A percentile compares a stretch with the other conserved stretches of the same genome.
These are phyloP conservation scores for Manihot esculenta DNA, from an alignment of 441 rosid genomes.

Conservation along the genomic window DNA sequence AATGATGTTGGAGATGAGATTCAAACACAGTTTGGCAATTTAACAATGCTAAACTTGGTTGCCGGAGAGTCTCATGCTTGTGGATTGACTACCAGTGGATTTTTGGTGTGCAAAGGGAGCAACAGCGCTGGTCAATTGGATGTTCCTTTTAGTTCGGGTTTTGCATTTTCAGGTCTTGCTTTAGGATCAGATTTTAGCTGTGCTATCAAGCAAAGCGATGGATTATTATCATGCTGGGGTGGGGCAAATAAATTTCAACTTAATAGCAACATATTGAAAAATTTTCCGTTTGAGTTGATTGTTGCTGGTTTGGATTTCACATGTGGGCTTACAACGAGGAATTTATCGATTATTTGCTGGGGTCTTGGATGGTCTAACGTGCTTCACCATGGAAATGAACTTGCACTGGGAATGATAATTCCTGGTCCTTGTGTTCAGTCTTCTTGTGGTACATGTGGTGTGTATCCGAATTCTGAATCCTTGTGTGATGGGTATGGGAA, in stretches of 20 bases:
- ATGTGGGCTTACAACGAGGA: conserved; percentile 50
- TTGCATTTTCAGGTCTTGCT: conserved; percentile 44
- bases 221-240: conserved; percentile 72
- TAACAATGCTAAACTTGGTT: conserved; percentile 49
- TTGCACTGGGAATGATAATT: conserved; percentile 39
- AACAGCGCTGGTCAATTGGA: conserved; percentile 49
- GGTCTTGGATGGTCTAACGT: conserved; percentile 47
- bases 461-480: conserved; percentile 44
- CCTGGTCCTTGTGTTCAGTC: conserved; percentile 59
- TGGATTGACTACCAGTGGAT: conserved; percentile 51
- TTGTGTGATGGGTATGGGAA: conserved; percentile 50
- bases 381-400: conserved; percentile 7
- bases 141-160: conserved; percentile 40
- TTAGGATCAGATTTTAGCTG: conserved; percentile 58
- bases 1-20: conserved; percentile 30
- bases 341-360: conserved; percentile 53
- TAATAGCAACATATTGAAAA: conserved; percentile 7
- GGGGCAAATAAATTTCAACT: conserved; percentile 26
- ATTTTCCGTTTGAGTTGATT: conserved; percentile 45
- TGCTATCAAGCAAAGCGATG: conserved; percentile 41
- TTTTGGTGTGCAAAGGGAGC: conserved; percentile 52
- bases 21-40: conserved; percentile 42
- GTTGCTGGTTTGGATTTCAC: conserved; percentile 45
- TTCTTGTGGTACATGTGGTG: conserved; percentile 45
- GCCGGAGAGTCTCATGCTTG: conserved; percentile 74